Evolutionary conservation across 805 yeast genomes (phyloP).

Genomic region (Grigorovia yakushimaensis): DNA sequence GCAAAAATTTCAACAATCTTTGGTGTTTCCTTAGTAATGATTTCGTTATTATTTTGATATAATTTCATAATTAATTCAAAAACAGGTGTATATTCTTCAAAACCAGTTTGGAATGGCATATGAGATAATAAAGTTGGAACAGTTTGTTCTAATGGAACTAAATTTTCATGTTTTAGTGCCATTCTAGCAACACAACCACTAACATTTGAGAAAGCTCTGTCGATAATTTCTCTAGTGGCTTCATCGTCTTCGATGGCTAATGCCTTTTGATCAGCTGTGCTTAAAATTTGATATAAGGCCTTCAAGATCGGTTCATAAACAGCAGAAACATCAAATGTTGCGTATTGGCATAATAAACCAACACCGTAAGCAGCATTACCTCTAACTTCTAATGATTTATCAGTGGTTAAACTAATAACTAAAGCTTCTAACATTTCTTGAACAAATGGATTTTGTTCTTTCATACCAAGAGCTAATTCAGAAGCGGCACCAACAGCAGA

Average conservation of each 20-base stretch:
- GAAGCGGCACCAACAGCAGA: conserved; percentile 84
- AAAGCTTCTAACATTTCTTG: conserved; percentile 65
- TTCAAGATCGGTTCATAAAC: conserved; percentile 60
- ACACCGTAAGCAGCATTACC: conserved; percentile 95
- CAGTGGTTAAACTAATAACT: conserved; percentile 57
- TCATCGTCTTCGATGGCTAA: conserved; percentile 46
- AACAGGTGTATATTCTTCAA: conserved; percentile 88
- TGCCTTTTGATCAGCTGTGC: conserved; percentile 69
- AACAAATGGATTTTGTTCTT: conserved; percentile 52
- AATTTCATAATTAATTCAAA: conserved; percentile 66
- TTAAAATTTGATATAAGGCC: conserved; percentile 59
- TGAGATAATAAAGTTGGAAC: conserved; percentile 65
- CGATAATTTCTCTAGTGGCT: conserved; percentile 67
- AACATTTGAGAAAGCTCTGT: conserved; percentile 85
- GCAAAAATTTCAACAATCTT: conserved; percentile 59
- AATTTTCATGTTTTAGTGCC: conserved; percentile 59
- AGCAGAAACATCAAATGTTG: conserved; percentile 45
- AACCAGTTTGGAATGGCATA: conserved; percentile 79
- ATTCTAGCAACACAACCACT: conserved; percentile 95
- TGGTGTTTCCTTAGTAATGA: conserved; percentile 46
- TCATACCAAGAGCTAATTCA: conserved; percentile 73
- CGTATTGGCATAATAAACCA: conserved; percentile 55
- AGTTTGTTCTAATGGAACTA: conserved; percentile 70
- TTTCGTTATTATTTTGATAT: conserved; percentile 51
- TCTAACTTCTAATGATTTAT: conserved; percentile 77